Conservation (phyloP, 805 yeast species). For the Cyberlindnera euphorbiae region DNA sequence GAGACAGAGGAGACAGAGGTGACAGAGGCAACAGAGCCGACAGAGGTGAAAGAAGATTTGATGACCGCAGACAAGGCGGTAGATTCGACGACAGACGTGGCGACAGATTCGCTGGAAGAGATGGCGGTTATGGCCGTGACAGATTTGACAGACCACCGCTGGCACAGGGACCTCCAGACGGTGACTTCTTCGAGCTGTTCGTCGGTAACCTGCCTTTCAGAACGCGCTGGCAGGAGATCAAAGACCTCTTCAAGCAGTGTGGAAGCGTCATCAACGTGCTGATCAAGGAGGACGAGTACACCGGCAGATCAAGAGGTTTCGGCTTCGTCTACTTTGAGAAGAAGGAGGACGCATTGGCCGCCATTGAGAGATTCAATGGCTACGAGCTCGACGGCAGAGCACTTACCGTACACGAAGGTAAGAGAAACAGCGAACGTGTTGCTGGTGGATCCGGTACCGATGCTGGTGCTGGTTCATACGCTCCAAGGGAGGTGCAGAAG, state of each 20-base stretch:
- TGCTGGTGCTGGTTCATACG: constrained; percentile 4
- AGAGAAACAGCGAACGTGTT: constrained; percentile 26
- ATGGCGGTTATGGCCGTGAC: constrained; percentile 7
- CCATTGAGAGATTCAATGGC: constrained; percentile 67
- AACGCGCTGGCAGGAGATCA: constrained; percentile 78
- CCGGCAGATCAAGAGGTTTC: constrained; percentile 80
- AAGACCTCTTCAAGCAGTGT: constrained; percentile 73
- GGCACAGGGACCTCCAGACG: constrained; percentile 11
- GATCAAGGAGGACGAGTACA: constrained; percentile 49
- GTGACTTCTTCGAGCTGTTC: constrained; percentile 50
- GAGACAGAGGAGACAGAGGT: constrained; percentile 10
- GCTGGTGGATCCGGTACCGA: too few relatives aligned
- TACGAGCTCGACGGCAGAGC: constrained; percentile 69
- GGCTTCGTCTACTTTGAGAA: constrained; percentile 74
- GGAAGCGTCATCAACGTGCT: constrained; percentile 85
- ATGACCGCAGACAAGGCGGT: constrained; percentile 11
- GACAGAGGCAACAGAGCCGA: constrained; percentile 14
- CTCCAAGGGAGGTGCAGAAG: constrained; percentile 2
- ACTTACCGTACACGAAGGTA: constrained; percentile 78
- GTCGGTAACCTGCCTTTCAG: constrained; percentile 80
- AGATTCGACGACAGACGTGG: constrained; percentile 2
- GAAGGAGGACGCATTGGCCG: constrained; percentile 63
- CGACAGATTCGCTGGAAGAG: constrained; percentile 13
- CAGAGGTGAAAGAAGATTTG: constrained; percentile 11
- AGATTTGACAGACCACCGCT: constrained; percentile 12